phyloP scores from a whole-genome alignment of 306 rosid species.

The Gleditsia sinensis region DNA sequence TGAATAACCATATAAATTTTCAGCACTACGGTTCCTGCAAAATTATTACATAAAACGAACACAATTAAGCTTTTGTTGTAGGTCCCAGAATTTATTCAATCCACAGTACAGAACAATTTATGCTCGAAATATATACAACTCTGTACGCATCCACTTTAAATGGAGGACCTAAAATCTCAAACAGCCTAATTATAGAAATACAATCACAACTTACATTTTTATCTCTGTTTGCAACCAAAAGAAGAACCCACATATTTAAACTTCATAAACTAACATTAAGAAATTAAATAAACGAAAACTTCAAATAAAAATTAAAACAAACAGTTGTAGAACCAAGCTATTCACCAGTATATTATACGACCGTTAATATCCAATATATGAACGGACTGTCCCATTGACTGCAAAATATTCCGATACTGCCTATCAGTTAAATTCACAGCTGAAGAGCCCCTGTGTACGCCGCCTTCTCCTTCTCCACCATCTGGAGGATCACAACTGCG shows the following conservation, averaged over 20 bases:
- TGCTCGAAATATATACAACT: constrained; percentile 13
- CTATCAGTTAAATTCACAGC: constrained; percentile 70
- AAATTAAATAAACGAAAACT: not conserved
- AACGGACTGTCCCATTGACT: constrained; percentile 93
- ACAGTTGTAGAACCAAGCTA: not conserved
- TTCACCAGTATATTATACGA: constrained; percentile 78
- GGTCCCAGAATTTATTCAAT: constrained; percentile 2
- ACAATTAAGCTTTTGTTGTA: constrained; percentile 4
- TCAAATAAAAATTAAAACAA: not conserved
- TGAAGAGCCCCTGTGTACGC: constrained; percentile 48
- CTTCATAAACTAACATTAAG: not conserved
- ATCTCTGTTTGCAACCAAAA: constrained; percentile 20
- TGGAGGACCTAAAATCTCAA: not conserved
- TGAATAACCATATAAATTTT: constrained; percentile 77
- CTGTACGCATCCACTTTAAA: constrained; percentile 12
- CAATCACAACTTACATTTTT: not conserved
- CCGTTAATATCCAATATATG: constrained; percentile 77
- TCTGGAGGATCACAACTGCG: constrained; percentile 53
- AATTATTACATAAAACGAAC: constrained; percentile 29
- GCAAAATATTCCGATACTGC: constrained; percentile 86
- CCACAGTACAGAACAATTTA: constrained; percentile 28
- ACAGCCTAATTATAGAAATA: constrained; percentile 17
- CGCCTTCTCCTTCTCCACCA: constrained; percentile 34
- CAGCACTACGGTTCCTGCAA: constrained; percentile 94
- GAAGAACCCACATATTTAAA: constrained; percentile 22